Conservation (phyloP, 306 rosid species). For the Gynostemma pentaphyllum region DNA sequence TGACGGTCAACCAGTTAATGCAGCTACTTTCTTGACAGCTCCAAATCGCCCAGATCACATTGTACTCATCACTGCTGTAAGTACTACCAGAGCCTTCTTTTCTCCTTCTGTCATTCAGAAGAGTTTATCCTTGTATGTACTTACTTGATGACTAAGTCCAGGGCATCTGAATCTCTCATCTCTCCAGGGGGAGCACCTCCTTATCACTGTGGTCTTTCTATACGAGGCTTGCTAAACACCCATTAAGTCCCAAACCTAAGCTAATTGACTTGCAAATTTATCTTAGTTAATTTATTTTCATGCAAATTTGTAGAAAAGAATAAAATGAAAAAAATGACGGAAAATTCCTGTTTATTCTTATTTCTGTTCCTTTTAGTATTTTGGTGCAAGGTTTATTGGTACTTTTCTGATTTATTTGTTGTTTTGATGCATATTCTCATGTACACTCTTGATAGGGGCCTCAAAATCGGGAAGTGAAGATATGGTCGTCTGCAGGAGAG, state of each 20-base stretch:
- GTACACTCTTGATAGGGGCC: slow-evolving; percentile 46
- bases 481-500: slow-evolving; percentile 78
- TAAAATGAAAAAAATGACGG: neutral
- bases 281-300: neutral
- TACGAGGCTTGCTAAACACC: neutral
- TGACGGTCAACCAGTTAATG: slow-evolving; percentile 79
- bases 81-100: slow-evolving; percentile 5
- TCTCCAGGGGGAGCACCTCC: no score
- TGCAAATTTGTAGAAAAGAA: neutral
- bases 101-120: neutral
- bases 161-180: neutral
- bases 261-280: neutral
- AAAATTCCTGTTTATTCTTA: neutral
- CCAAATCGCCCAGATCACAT: slow-evolving; percentile 86
- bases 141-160: neutral
- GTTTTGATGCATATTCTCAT: neutral
- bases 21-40: slow-evolving; percentile 78
- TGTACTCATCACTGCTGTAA: slow-evolving; percentile 82
- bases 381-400: neutral
- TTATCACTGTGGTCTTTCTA: neutral
- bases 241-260: neutral
- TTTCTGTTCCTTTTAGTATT: neutral
- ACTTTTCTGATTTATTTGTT: neutral
- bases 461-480: slow-evolving; percentile 80
- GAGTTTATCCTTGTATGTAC: neutral